Evolutionary conservation across 2,329 filamentous ascomycete species (phyloP).

Genomic region (Verticillium nonalfalfae): DNA sequence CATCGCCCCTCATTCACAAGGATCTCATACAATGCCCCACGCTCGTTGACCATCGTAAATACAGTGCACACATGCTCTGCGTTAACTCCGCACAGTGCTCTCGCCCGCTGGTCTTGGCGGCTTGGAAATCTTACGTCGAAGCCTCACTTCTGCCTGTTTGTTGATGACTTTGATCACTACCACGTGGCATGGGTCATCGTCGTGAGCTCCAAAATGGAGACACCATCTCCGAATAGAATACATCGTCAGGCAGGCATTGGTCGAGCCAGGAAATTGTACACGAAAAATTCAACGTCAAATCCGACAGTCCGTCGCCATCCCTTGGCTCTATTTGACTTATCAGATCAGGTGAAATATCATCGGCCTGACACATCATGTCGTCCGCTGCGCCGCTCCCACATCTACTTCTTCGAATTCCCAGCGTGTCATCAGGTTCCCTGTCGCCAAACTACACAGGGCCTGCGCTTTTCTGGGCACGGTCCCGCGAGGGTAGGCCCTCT

Average conservation of each 20-base stretch:
- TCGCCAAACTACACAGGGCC: slow-evolving; percentile 27
- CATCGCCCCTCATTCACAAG: neutral
- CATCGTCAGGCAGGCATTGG: too few species aligned
- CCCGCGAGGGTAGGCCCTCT: slow-evolving; percentile 23
- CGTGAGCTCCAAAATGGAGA: too few species aligned
- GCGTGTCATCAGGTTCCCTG: slow-evolving; percentile 5
- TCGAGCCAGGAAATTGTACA: too few species aligned
- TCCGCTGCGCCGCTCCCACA: neutral
- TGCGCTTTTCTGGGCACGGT: slow-evolving; percentile 43
- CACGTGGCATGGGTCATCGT: neutral
- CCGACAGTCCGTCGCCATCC: too few species aligned
- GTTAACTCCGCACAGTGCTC: neutral
- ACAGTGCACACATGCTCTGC: neutral
- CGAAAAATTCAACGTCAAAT: too few species aligned
- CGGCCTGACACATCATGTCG: too few species aligned
- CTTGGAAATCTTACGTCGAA: neutral
- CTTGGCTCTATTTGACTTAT: too few species aligned
- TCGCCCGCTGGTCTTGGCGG: neutral
- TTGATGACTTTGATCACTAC: neutral
- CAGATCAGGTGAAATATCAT: too few species aligned
- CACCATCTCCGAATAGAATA: too few species aligned
- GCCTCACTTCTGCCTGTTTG: neutral
- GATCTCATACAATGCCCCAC: neutral
- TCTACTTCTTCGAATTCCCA: neutral
- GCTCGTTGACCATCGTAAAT: neutral